Evolutionary conservation across 192 early-diverging fungal species (phyloP).

Genomic region (Backusella psychrophila): DNA sequence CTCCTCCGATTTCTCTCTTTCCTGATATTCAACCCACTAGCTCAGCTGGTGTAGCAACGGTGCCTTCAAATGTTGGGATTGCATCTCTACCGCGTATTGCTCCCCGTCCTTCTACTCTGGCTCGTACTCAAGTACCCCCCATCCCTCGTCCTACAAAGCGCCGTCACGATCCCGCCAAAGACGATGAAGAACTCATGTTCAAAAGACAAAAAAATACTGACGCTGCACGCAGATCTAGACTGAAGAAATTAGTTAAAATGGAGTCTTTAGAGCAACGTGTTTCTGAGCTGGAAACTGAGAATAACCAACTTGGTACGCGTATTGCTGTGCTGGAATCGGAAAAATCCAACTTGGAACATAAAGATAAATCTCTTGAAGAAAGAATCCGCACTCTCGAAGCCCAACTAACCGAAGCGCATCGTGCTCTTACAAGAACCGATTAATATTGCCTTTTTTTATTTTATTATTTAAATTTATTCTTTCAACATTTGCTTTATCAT

Average conservation of each 20-base stretch:
- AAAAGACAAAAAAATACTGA: slow-evolving; percentile 76
- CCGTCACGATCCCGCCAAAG: neutral
- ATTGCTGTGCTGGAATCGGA: slow-evolving; percentile 55
- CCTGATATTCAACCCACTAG: neutral
- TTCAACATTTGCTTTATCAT: too few species aligned
- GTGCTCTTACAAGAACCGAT: slow-evolving; percentile 19
- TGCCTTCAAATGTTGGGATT: too few species aligned
- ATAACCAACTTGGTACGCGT: slow-evolving; percentile 55
- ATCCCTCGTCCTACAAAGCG: slow-evolving; percentile 8
- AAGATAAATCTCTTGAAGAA: slow-evolving; percentile 36
- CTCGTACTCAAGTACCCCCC: neutral
- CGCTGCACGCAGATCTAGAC: slow-evolving; percentile 83
- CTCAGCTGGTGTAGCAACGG: too few species aligned
- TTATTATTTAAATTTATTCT: too few species aligned
- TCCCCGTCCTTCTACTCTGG: neutral
- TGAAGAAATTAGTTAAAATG: slow-evolving; percentile 76
- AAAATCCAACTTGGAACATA: slow-evolving; percentile 33
- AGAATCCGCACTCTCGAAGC: slow-evolving; percentile 38
- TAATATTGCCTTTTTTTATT: neutral
- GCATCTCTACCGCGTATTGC: slow-evolving; percentile 1
- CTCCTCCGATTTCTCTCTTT: slow-evolving; percentile 1
- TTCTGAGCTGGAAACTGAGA: slow-evolving; percentile 70
- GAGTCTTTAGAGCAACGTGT: slow-evolving; percentile 74
- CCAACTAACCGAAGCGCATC: slow-evolving; percentile 38
- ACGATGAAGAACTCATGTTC: slow-evolving; percentile 31